These are phyloP conservation scores for Suillus weaverae DNA, from an alignment of 768 basidiomycete species.

Conservation along the genomic window DNA sequence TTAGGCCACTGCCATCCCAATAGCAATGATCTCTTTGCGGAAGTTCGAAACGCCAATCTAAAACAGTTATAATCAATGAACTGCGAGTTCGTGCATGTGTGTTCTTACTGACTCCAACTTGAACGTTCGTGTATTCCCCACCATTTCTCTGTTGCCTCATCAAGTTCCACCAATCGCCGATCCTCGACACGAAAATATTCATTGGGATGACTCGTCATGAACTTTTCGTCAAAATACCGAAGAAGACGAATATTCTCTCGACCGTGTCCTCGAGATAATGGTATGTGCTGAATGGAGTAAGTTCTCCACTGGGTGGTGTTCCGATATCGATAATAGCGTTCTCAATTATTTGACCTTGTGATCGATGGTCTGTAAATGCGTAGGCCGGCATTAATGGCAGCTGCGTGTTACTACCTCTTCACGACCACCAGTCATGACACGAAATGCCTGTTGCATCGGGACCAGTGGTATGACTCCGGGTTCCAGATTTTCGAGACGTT, in stretches of 20 bases:
- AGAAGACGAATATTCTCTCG: conserved; percentile 28
- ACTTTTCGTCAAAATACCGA: conserved; percentile 25
- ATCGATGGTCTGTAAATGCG: conserved; percentile 42
- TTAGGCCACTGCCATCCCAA: too few species aligned
- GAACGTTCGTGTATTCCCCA: not conserved
- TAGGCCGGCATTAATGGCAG: conserved; percentile 38
- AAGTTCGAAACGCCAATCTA: too few species aligned
- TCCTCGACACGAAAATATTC: conserved; percentile 7
- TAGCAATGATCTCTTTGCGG: too few species aligned
- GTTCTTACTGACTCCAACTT: not conserved
- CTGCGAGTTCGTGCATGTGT: not conserved
- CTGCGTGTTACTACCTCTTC: conserved; percentile 18
- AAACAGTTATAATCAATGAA: too few species aligned
- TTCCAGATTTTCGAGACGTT: not conserved
- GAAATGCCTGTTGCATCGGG: not conserved
- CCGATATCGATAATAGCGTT: conserved; percentile 38
- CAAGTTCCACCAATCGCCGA: conserved; percentile 8
- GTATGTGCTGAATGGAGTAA: conserved; percentile 39
- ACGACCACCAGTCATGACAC: not conserved
- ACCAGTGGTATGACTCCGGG: not conserved
- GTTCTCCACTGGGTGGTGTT: conserved; percentile 28
- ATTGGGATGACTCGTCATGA: conserved; percentile 16
- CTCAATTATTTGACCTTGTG: conserved; percentile 42
- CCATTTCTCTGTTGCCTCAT: conserved; percentile 10
- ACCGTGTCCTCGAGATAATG: conserved; percentile 35